These are phyloP conservation scores for Cyclotella sp. DNA, from an alignment of 108 stramenopile genomes.

Conservation along the genomic window DNA sequence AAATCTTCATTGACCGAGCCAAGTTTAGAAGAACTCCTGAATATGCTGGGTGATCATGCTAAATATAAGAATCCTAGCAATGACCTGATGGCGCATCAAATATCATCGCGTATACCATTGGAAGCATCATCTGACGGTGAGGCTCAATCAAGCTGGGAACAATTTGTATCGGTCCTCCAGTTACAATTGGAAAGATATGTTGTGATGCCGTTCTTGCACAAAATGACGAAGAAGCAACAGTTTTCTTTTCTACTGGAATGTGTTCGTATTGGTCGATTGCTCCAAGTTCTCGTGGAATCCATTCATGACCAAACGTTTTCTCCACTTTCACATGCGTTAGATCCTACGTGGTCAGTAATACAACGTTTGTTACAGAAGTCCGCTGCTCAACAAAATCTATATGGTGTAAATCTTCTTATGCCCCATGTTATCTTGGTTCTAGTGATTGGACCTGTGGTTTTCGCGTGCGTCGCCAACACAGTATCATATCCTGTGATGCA, in stretches of 20 bases:
- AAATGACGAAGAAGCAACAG: constrained; percentile 17
- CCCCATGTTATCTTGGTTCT: constrained; percentile 30
- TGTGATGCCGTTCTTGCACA: constrained; percentile 16
- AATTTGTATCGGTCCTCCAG: constrained; percentile 13
- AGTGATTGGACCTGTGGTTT: constrained; percentile 42
- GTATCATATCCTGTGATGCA: constrained; percentile 12
- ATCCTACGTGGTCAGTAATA: constrained; percentile 43
- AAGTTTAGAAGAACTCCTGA: not conserved
- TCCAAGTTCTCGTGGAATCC: constrained; percentile 16
- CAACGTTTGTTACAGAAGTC: constrained; percentile 28
- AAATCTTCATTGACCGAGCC: constrained; percentile 4
- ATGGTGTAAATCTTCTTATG: constrained; percentile 7
- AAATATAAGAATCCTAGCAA: too few relatives aligned
- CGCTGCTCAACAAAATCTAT: not conserved
- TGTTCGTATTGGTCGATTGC: constrained; percentile 25
- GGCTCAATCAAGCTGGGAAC: not conserved
- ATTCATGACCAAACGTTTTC: constrained; percentile 24
- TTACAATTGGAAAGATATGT: constrained; percentile 34
- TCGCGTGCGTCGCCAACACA: constrained; percentile 30
- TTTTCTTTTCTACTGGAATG: constrained; percentile 33
- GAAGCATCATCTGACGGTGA: not conserved
- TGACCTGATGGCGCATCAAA: not conserved
- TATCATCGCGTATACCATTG: not conserved
- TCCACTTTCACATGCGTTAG: constrained; percentile 37
- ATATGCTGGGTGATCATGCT: not conserved